Evolutionary conservation across 345 rosid genomes (phyloP).

Genomic region (Eucalyptus decipiens): DNA sequence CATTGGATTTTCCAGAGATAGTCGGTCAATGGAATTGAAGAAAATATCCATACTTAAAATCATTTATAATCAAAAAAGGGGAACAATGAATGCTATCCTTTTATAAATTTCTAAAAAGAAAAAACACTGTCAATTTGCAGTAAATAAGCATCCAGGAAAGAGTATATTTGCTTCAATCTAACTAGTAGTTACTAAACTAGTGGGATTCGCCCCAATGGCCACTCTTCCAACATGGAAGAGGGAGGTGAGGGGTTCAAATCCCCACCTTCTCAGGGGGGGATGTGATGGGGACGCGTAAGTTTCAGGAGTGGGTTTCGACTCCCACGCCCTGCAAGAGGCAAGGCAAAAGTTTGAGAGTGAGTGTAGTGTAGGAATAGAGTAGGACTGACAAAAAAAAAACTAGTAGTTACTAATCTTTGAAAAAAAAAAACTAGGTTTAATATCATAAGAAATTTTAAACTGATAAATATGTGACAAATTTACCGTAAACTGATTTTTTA

Average conservation of each 20-base stretch:
- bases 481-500: accelerated
- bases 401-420: neutral
- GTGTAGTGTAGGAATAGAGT: too few species aligned
- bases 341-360: too few species aligned
- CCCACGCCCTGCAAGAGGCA: too few species aligned
- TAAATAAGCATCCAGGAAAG: neutral
- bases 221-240: too few species aligned
- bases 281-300: too few species aligned
- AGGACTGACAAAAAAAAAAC: too few species aligned
- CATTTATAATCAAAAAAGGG: neutral
- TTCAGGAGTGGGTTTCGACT: too few species aligned
- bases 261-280: too few species aligned
- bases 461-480: accelerated
- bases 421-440: too few species aligned
- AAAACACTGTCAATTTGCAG: neutral
- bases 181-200: neutral
- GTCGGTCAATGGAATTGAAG: neutral
- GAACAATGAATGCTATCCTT: neutral
- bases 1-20: neutral
- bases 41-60: neutral
- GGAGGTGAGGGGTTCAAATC: too few species aligned
- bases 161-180: neutral
- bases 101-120: neutral
- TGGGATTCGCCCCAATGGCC: too few species aligned
- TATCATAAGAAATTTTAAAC: too few species aligned